These are phyloP conservation scores for Chaetomiaceae sp. DNA, from an alignment of 2,329 filamentous ascomycete genomes.

Conservation along the genomic window DNA sequence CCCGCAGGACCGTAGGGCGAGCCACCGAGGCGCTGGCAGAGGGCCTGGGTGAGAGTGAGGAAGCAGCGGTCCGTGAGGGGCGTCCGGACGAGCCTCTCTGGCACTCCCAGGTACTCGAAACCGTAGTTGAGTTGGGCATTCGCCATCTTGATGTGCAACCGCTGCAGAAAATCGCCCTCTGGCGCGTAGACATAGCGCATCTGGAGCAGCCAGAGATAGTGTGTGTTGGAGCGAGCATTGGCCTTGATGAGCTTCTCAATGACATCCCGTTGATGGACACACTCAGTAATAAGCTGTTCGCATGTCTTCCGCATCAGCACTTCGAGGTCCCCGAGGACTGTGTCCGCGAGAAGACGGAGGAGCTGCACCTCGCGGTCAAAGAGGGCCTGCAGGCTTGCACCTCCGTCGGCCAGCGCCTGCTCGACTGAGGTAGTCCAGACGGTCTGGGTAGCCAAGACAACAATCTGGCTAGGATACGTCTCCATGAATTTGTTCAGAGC, in stretches of 20 bases:
- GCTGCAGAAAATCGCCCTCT: constrained; percentile 75
- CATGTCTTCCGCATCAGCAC: constrained; percentile 90
- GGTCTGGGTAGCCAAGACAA: constrained; percentile 88
- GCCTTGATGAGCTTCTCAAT: constrained; percentile 79
- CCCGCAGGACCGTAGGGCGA: constrained; percentile 96
- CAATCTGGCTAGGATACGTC: constrained; percentile 86
- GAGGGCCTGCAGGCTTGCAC: constrained; percentile 62
- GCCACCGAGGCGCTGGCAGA: constrained; percentile 91
- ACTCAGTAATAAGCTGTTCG: constrained; percentile 97
- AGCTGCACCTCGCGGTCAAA: constrained; percentile 81
- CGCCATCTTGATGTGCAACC: constrained; percentile 90
- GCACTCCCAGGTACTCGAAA: constrained; percentile 95
- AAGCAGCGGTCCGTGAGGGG: constrained; percentile 98
- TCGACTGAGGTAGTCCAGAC: constrained; percentile 91
- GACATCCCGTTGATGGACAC: constrained; percentile 92
- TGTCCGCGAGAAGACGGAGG: constrained; percentile 78
- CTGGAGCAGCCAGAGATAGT: constrained; percentile 90
- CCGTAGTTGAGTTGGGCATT: constrained; percentile 94
- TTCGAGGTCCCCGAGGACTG: constrained; percentile 85
- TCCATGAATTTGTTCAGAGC: constrained; percentile 77
- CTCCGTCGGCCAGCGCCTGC: constrained; percentile 66
- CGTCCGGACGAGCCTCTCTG: constrained; percentile 91
- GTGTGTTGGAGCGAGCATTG: constrained; percentile 68
- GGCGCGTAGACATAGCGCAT: constrained; percentile 93
- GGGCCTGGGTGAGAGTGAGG: constrained; percentile 90